Conservation (phyloP, 257 asterid species). For the Oldenlandia corymbosa region DNA sequence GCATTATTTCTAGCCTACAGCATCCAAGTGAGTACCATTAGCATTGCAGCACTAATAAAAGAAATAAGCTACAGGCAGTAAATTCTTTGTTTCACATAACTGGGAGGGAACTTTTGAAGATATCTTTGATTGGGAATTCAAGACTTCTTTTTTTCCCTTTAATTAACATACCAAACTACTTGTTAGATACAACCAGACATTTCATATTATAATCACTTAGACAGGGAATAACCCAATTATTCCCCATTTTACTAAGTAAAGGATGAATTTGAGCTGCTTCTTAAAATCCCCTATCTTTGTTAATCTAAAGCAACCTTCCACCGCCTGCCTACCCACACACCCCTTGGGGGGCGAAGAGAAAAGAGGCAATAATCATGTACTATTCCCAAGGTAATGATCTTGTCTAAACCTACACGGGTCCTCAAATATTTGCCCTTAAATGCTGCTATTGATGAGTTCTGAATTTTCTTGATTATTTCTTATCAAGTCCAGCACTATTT, state of each 20-base stretch:
- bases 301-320: no score
- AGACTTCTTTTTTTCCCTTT: no score
- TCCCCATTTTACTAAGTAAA: constrained; percentile 1
- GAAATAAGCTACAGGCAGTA: no score
- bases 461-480: neutral
- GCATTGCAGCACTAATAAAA: no score
- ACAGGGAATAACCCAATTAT: neutral
- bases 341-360: no score
- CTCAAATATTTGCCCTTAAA: neutral
- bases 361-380: no score
- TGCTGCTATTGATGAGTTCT: neutral
- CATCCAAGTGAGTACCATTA: constrained; percentile 2
- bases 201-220: neutral
- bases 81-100: neutral
- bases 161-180: neutral
- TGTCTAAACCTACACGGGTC: neutral
- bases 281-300: neutral
- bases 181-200: neutral
- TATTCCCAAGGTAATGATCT: neutral
- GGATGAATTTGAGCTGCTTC: neutral
- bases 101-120: neutral
- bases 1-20: constrained; percentile 44
- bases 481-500: neutral
- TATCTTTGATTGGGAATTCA: neutral
- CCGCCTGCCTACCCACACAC: no score